These are phyloP conservation scores for Pinus albicaulis DNA, from an alignment of 75 land plant genomes.

Conservation along the genomic window DNA sequence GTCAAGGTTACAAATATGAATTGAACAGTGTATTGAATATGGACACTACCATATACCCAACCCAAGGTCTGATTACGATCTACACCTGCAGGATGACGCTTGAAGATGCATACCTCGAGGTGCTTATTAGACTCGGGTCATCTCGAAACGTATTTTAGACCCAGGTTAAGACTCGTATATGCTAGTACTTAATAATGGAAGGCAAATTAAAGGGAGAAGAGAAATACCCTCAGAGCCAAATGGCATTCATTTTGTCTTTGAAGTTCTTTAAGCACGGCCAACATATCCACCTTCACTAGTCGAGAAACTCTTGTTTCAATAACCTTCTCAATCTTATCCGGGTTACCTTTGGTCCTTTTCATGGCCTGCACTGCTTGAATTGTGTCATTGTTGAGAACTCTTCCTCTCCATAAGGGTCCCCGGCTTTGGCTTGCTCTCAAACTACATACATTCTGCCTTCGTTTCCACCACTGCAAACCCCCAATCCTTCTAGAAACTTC, in stretches of 20 bases:
- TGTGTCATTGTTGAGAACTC: constrained; percentile 64
- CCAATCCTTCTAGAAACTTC: not conserved
- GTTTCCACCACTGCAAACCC: too few relatives aligned
- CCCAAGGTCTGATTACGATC: too few relatives aligned
- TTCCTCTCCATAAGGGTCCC: constrained; percentile 62
- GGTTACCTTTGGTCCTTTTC: constrained; percentile 11
- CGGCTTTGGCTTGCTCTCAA: constrained; percentile 25
- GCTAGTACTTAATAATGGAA: too few relatives aligned
- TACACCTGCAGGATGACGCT: too few relatives aligned
- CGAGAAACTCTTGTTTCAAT: constrained; percentile 40
- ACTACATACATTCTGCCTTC: constrained; percentile 18
- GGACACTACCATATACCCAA: too few relatives aligned
- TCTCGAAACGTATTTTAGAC: too few relatives aligned
- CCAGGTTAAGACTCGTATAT: too few relatives aligned
- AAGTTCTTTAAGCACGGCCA: constrained; percentile 62
- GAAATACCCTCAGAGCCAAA: constrained; percentile 60
- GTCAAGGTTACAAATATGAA: too few relatives aligned
- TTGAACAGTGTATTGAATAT: too few relatives aligned
- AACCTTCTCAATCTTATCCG: constrained; percentile 24
- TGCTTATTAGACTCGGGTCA: too few relatives aligned
- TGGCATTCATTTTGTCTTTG: constrained; percentile 72
- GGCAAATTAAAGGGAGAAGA: too few relatives aligned
- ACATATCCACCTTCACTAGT: constrained; percentile 64
- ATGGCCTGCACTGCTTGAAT: constrained; percentile 61
- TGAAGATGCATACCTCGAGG: too few relatives aligned